phyloP scores from a whole-genome alignment of 2,329 filamentous ascomycete genomes.

The Sclerotinia glacialis region DNA sequence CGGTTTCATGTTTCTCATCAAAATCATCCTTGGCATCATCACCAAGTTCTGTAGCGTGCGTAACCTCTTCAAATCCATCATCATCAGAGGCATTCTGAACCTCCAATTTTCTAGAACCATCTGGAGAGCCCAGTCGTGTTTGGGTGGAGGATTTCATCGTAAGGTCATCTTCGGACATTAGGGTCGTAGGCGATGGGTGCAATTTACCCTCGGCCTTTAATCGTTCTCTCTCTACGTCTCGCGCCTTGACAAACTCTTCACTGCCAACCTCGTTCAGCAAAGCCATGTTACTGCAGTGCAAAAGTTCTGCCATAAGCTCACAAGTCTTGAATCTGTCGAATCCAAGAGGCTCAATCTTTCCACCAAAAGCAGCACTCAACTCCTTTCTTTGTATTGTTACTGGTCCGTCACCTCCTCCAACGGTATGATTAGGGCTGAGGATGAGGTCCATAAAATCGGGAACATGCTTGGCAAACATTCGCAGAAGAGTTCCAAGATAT shows the following conservation, averaged over 20 bases:
- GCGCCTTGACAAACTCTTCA: conserved; percentile 76
- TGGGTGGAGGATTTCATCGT: conserved; percentile 57
- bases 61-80: conserved; percentile 91
- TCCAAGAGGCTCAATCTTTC: conserved; percentile 86
- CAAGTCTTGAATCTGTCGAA: conserved; percentile 99
- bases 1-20: conserved; percentile 52
- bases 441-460: conserved; percentile 93
- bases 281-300: conserved; percentile 99
- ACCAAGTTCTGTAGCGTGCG: conserved; percentile 63
- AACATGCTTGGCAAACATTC: conserved; percentile 85
- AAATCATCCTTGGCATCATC: conserved; percentile 71
- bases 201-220: conserved; percentile 76
- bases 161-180: conserved; percentile 58
- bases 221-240: conserved; percentile 78
- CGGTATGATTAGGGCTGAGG: conserved; percentile 63
- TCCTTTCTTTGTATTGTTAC: conserved; percentile 67
- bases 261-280: conserved; percentile 88
- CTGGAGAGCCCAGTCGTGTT: conserved; percentile 49
- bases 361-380: conserved; percentile 83
- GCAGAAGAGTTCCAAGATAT: conserved; percentile 85
- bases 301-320: conserved; percentile 93
- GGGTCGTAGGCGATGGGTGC: conserved; percentile 41
- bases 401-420: conserved; percentile 54
- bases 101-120: conserved; percentile 68
- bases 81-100: conserved; percentile 80